phyloP scores from a whole-genome alignment of 345 rosid genomes.

The Psidium guajava region DNA sequence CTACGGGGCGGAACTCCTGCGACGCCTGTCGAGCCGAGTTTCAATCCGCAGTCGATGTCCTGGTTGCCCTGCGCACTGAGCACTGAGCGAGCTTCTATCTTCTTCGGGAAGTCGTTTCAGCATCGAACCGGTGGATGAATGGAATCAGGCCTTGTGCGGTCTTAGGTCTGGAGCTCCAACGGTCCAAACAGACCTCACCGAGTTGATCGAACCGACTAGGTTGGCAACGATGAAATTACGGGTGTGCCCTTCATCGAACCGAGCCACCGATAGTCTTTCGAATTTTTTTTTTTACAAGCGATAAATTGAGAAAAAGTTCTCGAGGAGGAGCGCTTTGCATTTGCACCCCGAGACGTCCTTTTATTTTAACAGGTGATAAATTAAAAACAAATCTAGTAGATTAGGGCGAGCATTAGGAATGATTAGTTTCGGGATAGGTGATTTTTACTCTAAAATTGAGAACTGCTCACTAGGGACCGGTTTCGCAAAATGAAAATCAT shows the following conservation, averaged over 20 bases:
- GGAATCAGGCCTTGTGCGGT: not conserved
- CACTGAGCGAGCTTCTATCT: not conserved
- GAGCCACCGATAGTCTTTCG: not conserved
- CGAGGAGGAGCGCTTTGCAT: too few relatives aligned
- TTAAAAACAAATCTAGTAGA: not conserved
- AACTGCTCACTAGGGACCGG: too few relatives aligned
- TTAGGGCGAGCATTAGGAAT: not conserved
- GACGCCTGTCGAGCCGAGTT: not conserved
- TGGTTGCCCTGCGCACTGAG: not conserved
- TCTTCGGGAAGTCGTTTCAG: not conserved
- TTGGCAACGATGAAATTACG: too few relatives aligned
- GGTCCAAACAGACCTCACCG: not conserved
- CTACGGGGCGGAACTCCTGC: not conserved
- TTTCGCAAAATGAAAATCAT: too few relatives aligned
- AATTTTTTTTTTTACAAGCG: not conserved
- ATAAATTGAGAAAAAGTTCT: not conserved
- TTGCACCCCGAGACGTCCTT: too few relatives aligned
- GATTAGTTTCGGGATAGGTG: too few relatives aligned
- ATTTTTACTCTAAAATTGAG: too few relatives aligned
- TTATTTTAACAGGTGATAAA: not conserved
- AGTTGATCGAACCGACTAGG: not conserved
- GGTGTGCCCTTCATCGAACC: not conserved
- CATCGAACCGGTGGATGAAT: not conserved
- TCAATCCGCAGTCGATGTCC: not conserved
- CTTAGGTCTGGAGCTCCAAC: not conserved